Conservation (phyloP, 2,329 filamentous ascomycete species). For the Fusarium acutatum region DNA sequence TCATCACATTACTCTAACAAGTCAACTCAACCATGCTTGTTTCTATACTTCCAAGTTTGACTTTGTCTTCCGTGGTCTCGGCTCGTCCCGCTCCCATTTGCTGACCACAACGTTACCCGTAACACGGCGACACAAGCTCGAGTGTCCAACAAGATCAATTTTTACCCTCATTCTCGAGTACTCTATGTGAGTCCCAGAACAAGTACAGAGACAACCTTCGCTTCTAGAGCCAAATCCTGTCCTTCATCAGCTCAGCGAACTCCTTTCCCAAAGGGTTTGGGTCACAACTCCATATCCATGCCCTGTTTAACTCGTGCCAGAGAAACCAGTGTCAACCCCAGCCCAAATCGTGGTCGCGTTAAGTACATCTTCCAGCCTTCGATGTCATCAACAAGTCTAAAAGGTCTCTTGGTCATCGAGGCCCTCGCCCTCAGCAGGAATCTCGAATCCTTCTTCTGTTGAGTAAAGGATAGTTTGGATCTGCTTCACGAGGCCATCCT, state of each 20-base stretch:
- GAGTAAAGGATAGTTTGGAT: slow-evolving; percentile 98
- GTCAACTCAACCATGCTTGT: neutral
- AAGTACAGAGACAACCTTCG: slow-evolving; percentile 34
- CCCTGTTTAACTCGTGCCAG: slow-evolving; percentile 30
- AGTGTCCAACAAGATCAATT: slow-evolving; percentile 33
- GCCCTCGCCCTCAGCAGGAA: slow-evolving; percentile 79
- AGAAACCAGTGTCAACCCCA: slow-evolving; percentile 20
- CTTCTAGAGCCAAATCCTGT: slow-evolving; percentile 37
- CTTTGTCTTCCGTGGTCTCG: slow-evolving; percentile 11
- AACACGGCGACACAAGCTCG: neutral
- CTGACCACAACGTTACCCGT: neutral
- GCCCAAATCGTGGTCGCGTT: slow-evolving; percentile 41
- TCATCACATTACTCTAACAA: neutral
- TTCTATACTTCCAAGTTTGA: neutral
- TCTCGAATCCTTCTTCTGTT: slow-evolving; percentile 92
- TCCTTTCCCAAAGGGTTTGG: slow-evolving; percentile 33
- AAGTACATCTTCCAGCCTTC: slow-evolving; percentile 32
- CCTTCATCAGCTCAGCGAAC: slow-evolving; percentile 22
- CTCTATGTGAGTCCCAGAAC: slow-evolving; percentile 24
- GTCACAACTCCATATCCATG: slow-evolving; percentile 42
- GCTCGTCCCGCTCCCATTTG: slow-evolving; percentile 14
- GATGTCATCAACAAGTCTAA: slow-evolving; percentile 48
- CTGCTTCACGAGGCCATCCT: slow-evolving; percentile 90
- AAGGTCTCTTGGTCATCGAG: slow-evolving; percentile 84
- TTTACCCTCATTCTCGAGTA: slow-evolving; percentile 18